Base-by-base conservation (phyloP, 2,329 filamentous ascomycete species). In the Salinomyces thailandicus region DNA sequence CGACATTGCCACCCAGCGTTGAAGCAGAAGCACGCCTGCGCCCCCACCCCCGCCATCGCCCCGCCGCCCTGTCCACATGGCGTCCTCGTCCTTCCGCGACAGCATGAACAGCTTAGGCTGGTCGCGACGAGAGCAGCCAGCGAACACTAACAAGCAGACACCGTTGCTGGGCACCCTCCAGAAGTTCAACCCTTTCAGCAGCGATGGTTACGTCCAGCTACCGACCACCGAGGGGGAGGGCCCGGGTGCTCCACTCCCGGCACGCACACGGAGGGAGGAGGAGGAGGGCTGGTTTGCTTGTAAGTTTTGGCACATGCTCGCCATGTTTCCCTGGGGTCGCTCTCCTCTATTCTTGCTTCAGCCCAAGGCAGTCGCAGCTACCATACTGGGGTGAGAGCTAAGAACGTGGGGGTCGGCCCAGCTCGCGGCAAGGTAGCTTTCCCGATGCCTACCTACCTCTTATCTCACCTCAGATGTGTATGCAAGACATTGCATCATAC, bases 31-130 rank as follows among this genome's bases (percentile, higher is more conserved):
- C n/a, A n/a, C n/a, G n/a, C n/a, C n/a, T 18, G 31, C 35, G 9
- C 26, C 33, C 38, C 36, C 9, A 16, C 33, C 24, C 19, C 32
- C 20, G 31, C 37, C 28, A 13, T 41, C 39, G 33, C 35, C 27
- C 11, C 14, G 11, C 27, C 27, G 14, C n/a, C 22, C 22, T 26
- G 22, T 12, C 37, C 8, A 19, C 13, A 94, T 94, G 87, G 82
- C 87, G 43, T 89, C 86, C 48, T 71, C 78, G 49, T 84, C 85
- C 31, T 96, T 98, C 62, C 78, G 87, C 59, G 85, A 95, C 63
- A 93, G 85, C 15, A 86, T 96, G 71, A 93, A 85, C 69, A 91
- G 85, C 41, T 66, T 96, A 54, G 91, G 91, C 43, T 96, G 91
- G 91, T 85, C 85, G 55, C 81, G 89, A 51, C 77, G 89, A 55